Evolutionary conservation across 2,329 filamentous ascomycete species (phyloP), one percentile per base, ranked within the genome.

Genomic region (Biscogniauxia marginata): DNA sequence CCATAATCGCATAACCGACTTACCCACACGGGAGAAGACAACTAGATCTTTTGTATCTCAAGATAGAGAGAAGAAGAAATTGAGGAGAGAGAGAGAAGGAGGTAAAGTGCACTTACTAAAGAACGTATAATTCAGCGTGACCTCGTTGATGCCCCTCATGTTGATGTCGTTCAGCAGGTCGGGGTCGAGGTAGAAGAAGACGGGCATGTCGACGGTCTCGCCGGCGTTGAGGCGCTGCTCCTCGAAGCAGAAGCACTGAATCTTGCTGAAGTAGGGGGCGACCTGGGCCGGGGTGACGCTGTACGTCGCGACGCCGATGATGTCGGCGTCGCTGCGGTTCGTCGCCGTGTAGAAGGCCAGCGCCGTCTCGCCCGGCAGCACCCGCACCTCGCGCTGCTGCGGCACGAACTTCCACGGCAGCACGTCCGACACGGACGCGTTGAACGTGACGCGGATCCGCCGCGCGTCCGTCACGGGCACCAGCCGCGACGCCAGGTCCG

Each of bases 191-290:
- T 98, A 99, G 77, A 99, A 99, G 75, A 99, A 99, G 0, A 99
- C 96, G 0, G 95, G 96, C 96, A 99, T 99, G 73, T 99, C 95
- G 53, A 99, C 95, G 46, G 92, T 95, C 81, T 99, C 96, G 46
- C 93, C 93, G 5, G 93, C 93, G 71, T 95, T 93, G 63, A 99
- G 75, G 59, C 96, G 83, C 81, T 99, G 95, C 75, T 92, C 93
- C 77, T 99, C 95, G 68, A 99, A 99, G 75, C 95, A 99, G 75
- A 99, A 99, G 71, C 95, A 99, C 75, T 99, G 95, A 47, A 99
- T 99, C 83, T 99, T 99, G 84, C 90, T 96, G 71, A 99, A 99
- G 74, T 99, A 99, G 1, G 91, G 93, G 46, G 95, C 93, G 46
- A 96, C 93, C 76, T 99, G 95, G 3, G 86, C 95, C 0, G 95